Conservation (phyloP, 2,329 filamentous ascomycete genomes). For the Xylaria sp. region DNA sequence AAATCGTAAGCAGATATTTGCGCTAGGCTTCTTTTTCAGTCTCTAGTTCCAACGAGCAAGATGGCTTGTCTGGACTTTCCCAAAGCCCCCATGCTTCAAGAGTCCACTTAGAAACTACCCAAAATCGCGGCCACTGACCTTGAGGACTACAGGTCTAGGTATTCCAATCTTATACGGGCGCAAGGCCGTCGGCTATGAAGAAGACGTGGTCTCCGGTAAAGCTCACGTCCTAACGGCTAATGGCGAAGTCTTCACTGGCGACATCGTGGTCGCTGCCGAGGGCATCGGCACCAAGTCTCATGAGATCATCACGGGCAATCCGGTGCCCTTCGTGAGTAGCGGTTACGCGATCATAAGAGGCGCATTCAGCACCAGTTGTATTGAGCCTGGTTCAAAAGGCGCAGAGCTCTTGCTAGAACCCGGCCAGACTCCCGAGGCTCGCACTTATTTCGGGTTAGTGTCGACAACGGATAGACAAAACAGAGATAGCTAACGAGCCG, state of each 20-base stretch:
- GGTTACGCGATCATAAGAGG: constrained; percentile 30
- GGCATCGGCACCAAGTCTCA: constrained; percentile 47
- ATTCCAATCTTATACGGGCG: constrained; percentile 38
- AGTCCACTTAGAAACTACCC: not conserved
- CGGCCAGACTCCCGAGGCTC: constrained; percentile 27
- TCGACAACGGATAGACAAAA: not conserved
- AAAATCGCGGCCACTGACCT: not conserved
- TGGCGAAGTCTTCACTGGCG: constrained; percentile 43
- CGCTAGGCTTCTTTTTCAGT: not conserved
- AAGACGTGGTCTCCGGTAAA: constrained; percentile 30
- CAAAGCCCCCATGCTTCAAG: no score
- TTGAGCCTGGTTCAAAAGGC: constrained; percentile 18
- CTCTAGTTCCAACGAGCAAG: not conserved
- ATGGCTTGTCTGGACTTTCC: no score
- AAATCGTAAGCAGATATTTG: constrained; percentile 18
- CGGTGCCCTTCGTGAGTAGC: constrained; percentile 19
- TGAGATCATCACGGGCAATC: constrained; percentile 25
- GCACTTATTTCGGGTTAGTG: constrained; percentile 32
- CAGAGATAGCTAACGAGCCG: constrained; percentile 2
- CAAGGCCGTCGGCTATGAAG: constrained; percentile 37
- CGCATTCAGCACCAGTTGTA: constrained; percentile 25
- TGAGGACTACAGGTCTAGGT: constrained; percentile 23
- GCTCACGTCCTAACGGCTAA: constrained; percentile 40
- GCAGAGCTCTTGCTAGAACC: constrained; percentile 26
- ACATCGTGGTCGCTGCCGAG: constrained; percentile 50